Base-by-base conservation (phyloP, 2,329 filamentous ascomycete species). In the Samsoniella hepiali region DNA sequence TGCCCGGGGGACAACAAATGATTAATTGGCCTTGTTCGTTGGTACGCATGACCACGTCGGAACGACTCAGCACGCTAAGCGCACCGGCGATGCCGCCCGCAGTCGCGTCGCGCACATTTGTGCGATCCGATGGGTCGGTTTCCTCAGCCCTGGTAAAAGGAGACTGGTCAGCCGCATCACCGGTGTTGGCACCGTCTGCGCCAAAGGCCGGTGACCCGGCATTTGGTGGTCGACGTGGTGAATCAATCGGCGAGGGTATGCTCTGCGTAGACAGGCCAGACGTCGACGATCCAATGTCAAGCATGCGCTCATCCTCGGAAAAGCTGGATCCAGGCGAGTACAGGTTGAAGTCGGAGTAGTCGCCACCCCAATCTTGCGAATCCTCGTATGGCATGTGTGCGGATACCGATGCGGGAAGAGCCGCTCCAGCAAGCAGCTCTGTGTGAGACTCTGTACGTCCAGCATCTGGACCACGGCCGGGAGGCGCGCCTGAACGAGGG, bases 271-370 rank as follows among this genome's bases (percentile, higher is more conserved):
- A 60, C 2, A 51, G 45, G 22, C 53, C 49, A 34, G 62, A 59
- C 7, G 62, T 45, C 32, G 62, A 67, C 15, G 69, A 61, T 42
- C 70, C 68, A 55, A 74, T 69, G 15, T 72, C 67, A 63, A 72
- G 74, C 71, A 76, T 74, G 13, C 68, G 75, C 51, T 85, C 82
- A 64, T 84, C 82, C 63, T 83, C 81, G 15, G 81, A 74, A 69
- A 78, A 78, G 64, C 73, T 76, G 22, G 81, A 78, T 29, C 74
- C 72, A 3, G 83, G 82, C 57, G 82, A 85, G 74, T 79, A 85
- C 17, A 85, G 78, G 69, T 79, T 81, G 75, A 85, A 85, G 74
- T 85, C 83, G 67, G 78, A 73, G 68, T 85, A 85, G 72, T 81
- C 74, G 65, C 44, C 69, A 51, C 55, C 29, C 5, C 36, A 36